Percentiles rank a stretch among this genome's conserved stretches.
Evolutionary conservation across 176 grass and related monocot genomes (phyloP).

Genomic region (Canna indica): DNA sequence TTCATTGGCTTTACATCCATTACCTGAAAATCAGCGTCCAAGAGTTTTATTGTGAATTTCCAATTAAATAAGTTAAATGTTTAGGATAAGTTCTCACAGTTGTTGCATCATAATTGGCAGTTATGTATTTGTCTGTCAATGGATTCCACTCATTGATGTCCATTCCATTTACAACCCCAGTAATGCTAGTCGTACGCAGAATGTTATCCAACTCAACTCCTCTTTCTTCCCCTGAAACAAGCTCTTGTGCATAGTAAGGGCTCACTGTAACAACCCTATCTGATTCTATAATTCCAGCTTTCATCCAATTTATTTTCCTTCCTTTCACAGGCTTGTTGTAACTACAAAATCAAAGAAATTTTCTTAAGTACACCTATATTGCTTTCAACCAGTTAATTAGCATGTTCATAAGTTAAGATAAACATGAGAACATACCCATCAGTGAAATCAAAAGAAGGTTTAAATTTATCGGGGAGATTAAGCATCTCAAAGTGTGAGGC

Average conservation of each 20-base stretch:
- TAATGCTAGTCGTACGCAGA: slow-evolving; percentile 50
- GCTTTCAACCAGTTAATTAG: neutral
- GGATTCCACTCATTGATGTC: slow-evolving; percentile 90
- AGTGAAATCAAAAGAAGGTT: slow-evolving; percentile 70
- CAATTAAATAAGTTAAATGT: neutral
- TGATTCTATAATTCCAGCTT: slow-evolving; percentile 62
- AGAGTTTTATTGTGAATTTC: slow-evolving; percentile 1
- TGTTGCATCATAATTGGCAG: slow-evolving; percentile 54
- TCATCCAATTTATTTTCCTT: slow-evolving; percentile 94
- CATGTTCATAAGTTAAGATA: neutral
- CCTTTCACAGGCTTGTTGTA: slow-evolving; percentile 80
- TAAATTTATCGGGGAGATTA: slow-evolving; percentile 66
- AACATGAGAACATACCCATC: slow-evolving; percentile 49
- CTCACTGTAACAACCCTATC: slow-evolving; percentile 72
- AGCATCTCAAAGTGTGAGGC: slow-evolving; percentile 34
- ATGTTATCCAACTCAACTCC: slow-evolving; percentile 75
- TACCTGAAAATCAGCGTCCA: slow-evolving; percentile 10
- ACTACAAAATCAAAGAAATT: slow-evolving; percentile 24
- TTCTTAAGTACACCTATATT: neutral
- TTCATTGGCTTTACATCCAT: slow-evolving; percentile 21
- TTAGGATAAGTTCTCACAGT: slow-evolving; percentile 44
- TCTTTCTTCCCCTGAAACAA: slow-evolving; percentile 52
- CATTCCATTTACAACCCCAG: slow-evolving; percentile 88
- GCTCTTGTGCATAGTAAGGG: slow-evolving; percentile 79
- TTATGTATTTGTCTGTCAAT: slow-evolving; percentile 62